Evolutionary conservation across 805 yeast genomes (phyloP).

Genomic region (Torulaspora quercuum): DNA sequence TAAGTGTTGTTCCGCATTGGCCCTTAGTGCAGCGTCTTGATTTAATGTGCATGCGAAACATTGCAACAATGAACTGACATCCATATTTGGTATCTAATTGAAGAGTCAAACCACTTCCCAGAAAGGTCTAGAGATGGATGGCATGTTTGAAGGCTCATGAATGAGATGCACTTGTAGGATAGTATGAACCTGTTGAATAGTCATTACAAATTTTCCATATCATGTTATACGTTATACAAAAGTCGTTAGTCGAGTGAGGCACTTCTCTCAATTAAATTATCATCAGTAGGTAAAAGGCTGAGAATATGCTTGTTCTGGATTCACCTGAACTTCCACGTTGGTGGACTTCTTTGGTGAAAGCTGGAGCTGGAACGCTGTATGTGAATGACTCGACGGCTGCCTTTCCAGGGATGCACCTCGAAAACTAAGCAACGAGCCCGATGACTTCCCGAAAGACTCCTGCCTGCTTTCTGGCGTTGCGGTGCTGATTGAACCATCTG

Average conservation of each 20-base stretch:
- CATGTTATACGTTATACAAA: conserved; percentile 7
- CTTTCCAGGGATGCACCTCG: conserved; percentile 10
- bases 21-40: conserved; percentile 57
- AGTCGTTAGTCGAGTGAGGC: conserved; percentile 6
- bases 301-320: conserved; percentile 32
- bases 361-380: conserved; percentile 17
- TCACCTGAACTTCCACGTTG: conserved; percentile 21
- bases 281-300: conserved; percentile 30
- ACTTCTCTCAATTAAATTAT: not conserved
- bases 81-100: no score
- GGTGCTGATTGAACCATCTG: conserved; percentile 2
- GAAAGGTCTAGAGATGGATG: no score
- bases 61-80: conserved; percentile 60
- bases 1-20: conserved; percentile 66
- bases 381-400: conserved; percentile 11
- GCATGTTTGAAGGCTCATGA: no score
- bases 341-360: conserved; percentile 29
- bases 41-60: conserved; percentile 79
- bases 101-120: no score
- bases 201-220: conserved; percentile 12
- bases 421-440: conserved; percentile 12
- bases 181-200: no score
- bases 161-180: no score
- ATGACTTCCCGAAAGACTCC: conserved; percentile 10
- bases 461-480: conserved; percentile 2